These are phyloP conservation scores for Ambrosiella cleistominuta DNA, from an alignment of 2,329 filamentous ascomycete species.

Conservation along the genomic window DNA sequence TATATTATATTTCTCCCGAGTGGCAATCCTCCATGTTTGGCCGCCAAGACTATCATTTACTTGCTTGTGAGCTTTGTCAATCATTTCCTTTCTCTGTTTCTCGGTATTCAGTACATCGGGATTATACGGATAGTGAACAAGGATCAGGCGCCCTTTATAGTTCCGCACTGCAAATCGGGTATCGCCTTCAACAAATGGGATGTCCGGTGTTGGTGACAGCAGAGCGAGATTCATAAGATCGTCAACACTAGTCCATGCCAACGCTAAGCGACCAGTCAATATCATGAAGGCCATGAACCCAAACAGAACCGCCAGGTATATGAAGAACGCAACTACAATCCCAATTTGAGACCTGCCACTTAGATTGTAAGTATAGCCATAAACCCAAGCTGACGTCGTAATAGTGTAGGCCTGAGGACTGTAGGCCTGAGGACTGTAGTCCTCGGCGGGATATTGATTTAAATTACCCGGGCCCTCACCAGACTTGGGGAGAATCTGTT, in stretches of 20 bases:
- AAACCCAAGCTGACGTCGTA: neutral
- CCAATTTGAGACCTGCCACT: neutral
- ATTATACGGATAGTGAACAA: no score
- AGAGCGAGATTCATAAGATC: neutral
- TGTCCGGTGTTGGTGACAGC: neutral
- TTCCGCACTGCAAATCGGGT: no score
- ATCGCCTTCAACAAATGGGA: no score
- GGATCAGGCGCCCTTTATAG: no score
- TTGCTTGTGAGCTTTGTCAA: no score
- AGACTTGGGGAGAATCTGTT: neutral
- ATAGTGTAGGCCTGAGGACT: neutral
- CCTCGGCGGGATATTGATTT: neutral
- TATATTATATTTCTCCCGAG: no score
- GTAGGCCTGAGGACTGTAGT: neutral
- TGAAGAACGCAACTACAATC: neutral
- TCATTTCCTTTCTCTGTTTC: no score
- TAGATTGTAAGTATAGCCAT: neutral
- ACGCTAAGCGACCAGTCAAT: neutral
- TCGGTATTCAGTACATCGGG: no score
- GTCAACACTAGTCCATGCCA: neutral
- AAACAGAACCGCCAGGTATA: neutral
- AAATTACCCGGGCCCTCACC: neutral
- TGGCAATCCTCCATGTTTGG: no score
- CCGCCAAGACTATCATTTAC: no score
- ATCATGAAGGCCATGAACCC: neutral